A percentile compares a stretch with the other conserved stretches of the same genome.
Evolutionary conservation across 2,329 filamentous ascomycete genomes (phyloP).

Genomic region (Clonostachys chloroleuca): DNA sequence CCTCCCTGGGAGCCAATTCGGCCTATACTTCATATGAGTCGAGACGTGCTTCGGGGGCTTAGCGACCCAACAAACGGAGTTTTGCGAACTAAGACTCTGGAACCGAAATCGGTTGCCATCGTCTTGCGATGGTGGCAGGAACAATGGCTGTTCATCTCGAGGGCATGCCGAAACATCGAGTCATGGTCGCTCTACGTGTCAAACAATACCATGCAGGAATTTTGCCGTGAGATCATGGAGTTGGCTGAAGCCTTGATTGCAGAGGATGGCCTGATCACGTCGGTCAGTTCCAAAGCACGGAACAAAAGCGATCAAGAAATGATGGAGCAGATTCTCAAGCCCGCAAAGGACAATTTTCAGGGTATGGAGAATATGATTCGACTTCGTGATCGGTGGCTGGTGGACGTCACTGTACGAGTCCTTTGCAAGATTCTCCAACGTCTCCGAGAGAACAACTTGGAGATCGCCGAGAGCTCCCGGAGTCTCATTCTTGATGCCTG

Average conservation of each 20-base stretch:
- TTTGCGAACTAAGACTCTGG: slow-evolving; percentile 49
- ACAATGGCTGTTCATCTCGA: slow-evolving; percentile 76
- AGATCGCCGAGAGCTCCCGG: slow-evolving; percentile 57
- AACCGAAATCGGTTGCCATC: slow-evolving; percentile 56
- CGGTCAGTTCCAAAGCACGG: slow-evolving; percentile 38
- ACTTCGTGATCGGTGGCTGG: slow-evolving; percentile 81
- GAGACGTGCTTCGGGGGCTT: slow-evolving; percentile 51
- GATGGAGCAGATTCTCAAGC: slow-evolving; percentile 31
- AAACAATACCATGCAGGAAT: slow-evolving; percentile 79
- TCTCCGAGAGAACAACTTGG: slow-evolving; percentile 72
- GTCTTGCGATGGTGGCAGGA: slow-evolving; percentile 78
- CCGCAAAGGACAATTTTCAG: slow-evolving; percentile 45
- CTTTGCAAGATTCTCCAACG: slow-evolving; percentile 80
- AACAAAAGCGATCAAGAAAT: slow-evolving; percentile 27
- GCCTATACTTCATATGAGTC: slow-evolving; percentile 51
- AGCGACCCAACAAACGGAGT: slow-evolving; percentile 53
- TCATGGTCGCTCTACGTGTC: slow-evolving; percentile 75
- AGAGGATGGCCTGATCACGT: slow-evolving; percentile 78
- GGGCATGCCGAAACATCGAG: slow-evolving; percentile 80
- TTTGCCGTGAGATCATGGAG: slow-evolving; percentile 93
- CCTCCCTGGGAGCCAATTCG: slow-evolving; percentile 53
- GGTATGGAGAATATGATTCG: slow-evolving; percentile 85
- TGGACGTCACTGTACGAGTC: slow-evolving; percentile 75
- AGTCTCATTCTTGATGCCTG: slow-evolving; percentile 64
- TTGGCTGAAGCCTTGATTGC: slow-evolving; percentile 82